These are phyloP conservation scores for Pelargonium exstipulatum DNA, from an alignment of 441 rosid genomes.

Conservation along the genomic window DNA sequence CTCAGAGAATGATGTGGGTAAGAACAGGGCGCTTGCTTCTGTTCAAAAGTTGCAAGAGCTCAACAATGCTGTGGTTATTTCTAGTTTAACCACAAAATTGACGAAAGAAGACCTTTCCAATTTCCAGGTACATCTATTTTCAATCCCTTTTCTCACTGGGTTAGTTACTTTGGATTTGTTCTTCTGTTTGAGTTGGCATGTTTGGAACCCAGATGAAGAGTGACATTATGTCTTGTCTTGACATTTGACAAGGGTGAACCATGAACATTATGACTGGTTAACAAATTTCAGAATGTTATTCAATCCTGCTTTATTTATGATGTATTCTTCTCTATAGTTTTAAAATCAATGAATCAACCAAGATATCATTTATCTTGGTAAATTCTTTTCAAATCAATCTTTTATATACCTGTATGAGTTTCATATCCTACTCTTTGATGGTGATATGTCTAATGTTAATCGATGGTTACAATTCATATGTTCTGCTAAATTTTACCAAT, in stretches of 20 bases:
- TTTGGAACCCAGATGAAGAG: background rate
- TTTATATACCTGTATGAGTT: background rate
- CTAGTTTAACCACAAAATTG: slow-evolving; percentile 59
- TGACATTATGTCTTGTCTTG: background rate
- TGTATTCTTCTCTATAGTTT: background rate
- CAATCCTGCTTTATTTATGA: background rate
- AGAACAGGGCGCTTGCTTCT: slow-evolving; percentile 83
- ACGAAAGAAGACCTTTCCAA: slow-evolving; percentile 58
- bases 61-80: slow-evolving; percentile 64
- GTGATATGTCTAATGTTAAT: background rate
- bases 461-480: background rate
- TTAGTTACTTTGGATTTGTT: background rate
- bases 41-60: slow-evolving; percentile 84
- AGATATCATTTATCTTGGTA: background rate
- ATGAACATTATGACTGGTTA: background rate
- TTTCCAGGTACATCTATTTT: slow-evolving; percentile 47
- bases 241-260: background rate
- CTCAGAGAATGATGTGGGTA: slow-evolving; percentile 69
- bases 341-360: background rate
- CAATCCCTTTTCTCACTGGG: background rate
- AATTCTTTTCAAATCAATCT: background rate
- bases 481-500: background rate
- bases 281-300: background rate
- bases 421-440: background rate
- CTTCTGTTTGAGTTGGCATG: slow-evolving; percentile 3